Percentiles rank a stretch among this genome's conserved stretches.
phyloP scores from a whole-genome alignment of 306 rosid genomes.

The Quillaja saponaria region DNA sequence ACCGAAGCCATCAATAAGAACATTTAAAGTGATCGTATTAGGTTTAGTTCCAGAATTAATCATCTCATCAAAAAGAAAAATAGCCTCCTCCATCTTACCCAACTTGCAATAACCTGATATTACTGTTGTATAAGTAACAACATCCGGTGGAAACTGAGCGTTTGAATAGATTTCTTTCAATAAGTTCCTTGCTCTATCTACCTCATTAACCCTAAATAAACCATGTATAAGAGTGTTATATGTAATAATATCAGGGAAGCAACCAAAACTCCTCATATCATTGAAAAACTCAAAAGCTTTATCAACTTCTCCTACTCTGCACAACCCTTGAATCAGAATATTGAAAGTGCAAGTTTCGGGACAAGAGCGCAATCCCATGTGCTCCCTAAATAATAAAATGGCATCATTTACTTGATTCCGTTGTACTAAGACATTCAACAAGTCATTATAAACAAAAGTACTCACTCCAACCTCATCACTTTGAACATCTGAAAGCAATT shows the following conservation, averaged over 20 bases:
- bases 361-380: constrained; percentile 33
- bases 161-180: constrained; percentile 48
- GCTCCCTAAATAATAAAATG: constrained; percentile 62
- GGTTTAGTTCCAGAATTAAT: constrained; percentile 51
- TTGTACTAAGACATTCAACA: constrained; percentile 58
- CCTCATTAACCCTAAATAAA: constrained; percentile 58
- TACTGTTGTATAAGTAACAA: constrained; percentile 65
- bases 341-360: constrained; percentile 69
- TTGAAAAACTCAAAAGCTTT: constrained; percentile 59
- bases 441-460: constrained; percentile 56
- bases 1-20: constrained; percentile 71
- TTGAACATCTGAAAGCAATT: constrained; percentile 50
- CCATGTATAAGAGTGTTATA: constrained; percentile 77
- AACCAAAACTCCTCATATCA: constrained; percentile 63
- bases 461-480: constrained; percentile 42
- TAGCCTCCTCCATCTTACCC: constrained; percentile 63
- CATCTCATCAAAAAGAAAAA: constrained; percentile 62
- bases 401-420: constrained; percentile 57
- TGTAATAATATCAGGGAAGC: constrained; percentile 66
- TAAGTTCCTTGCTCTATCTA: constrained; percentile 53
- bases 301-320: constrained; percentile 48
- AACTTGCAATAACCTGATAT: constrained; percentile 75
- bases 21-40: constrained; percentile 58
- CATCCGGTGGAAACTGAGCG: constrained; percentile 46
- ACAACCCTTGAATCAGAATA: constrained; percentile 69